A percentile compares a stretch with the other conserved stretches of the same genome.
Evolutionary conservation across 2,329 filamentous ascomycete genomes (phyloP).

Genomic region (Colletotrichum sp.): DNA sequence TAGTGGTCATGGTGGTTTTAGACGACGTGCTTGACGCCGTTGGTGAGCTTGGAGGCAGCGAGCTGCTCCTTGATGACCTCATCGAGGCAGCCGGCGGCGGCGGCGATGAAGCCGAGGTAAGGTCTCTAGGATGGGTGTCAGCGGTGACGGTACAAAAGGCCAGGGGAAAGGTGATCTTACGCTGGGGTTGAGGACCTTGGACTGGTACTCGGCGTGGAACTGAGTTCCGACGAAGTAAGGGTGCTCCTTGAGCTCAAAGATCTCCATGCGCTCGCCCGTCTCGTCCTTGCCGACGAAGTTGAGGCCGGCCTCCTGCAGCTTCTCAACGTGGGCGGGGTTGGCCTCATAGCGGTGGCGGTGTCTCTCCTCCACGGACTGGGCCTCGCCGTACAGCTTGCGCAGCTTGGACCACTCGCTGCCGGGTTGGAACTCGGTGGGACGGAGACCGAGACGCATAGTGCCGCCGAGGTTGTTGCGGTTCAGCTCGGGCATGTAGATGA

Average conservation of each 20-base stretch:
- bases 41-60: constrained; percentile 3
- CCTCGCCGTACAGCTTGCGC: constrained; percentile 73
- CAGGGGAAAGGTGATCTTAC: constrained; percentile 40
- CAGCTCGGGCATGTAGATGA: constrained; percentile 94
- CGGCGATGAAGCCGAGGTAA: constrained; percentile 86
- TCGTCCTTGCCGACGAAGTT: constrained; percentile 82
- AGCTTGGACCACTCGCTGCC: constrained; percentile 81
- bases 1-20: background rate
- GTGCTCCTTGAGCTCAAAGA: constrained; percentile 82
- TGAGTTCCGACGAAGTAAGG: constrained; percentile 86
- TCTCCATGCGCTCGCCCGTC: constrained; percentile 79
- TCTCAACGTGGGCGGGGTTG: constrained; percentile 78
- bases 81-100: constrained; percentile 71
- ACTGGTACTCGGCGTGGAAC: constrained; percentile 87
- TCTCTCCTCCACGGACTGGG: constrained; percentile 67
- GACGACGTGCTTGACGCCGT: constrained; percentile 17
- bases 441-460: constrained; percentile 84
- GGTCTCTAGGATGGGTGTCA: constrained; percentile 42
- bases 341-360: constrained; percentile 93
- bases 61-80: constrained; percentile 34
- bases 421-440: constrained; percentile 76
- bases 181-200: constrained; percentile 74
- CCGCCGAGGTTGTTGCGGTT: constrained; percentile 79
- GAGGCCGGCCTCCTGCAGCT: constrained; percentile 72
- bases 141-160: constrained; percentile 61